A percentile compares a stretch with the other conserved stretches of the same genome.
These are phyloP conservation scores for Diaporthe ampelina DNA, from an alignment of 2,329 filamentous ascomycete species.

Conservation along the genomic window DNA sequence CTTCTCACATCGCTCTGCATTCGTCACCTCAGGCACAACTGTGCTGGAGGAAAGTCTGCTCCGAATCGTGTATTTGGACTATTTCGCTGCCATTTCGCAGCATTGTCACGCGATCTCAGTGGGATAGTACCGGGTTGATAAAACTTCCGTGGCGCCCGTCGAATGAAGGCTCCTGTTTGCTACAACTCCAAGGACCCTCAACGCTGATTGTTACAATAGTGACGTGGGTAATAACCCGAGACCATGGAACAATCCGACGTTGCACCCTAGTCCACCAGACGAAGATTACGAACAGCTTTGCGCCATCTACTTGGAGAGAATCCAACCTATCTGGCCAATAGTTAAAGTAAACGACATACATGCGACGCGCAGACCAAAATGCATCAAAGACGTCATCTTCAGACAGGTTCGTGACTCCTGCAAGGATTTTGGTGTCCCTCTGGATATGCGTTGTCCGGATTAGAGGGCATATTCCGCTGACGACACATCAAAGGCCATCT, in stretches of 20 bases:
- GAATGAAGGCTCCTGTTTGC: not conserved
- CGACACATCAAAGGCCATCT: slow-evolving; percentile 55
- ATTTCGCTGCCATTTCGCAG: no score
- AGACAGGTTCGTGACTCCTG: slow-evolving; percentile 53
- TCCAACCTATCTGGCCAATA: slow-evolving; percentile 69
- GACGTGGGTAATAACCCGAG: not conserved
- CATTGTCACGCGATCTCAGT: no score
- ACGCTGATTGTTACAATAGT: not conserved
- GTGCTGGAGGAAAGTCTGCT: not conserved
- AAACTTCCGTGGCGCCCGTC: no score
- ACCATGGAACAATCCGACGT: slow-evolving; percentile 57
- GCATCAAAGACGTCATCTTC: slow-evolving; percentile 55
- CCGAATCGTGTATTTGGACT: not conserved
- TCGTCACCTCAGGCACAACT: not conserved
- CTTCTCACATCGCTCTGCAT: no score
- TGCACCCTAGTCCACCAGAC: slow-evolving; percentile 57
- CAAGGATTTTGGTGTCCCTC: no score
- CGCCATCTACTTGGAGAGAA: slow-evolving; percentile 63
- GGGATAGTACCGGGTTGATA: not conserved
- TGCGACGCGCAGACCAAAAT: slow-evolving; percentile 49
- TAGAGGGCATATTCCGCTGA: not conserved
- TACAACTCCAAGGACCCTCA: no score
- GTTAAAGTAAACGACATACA: slow-evolving; percentile 56
- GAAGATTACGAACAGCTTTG: slow-evolving; percentile 61
- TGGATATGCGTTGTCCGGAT: not conserved